Conservation (phyloP, 305 asterid species). For the Nicotiana rustica region DNA sequence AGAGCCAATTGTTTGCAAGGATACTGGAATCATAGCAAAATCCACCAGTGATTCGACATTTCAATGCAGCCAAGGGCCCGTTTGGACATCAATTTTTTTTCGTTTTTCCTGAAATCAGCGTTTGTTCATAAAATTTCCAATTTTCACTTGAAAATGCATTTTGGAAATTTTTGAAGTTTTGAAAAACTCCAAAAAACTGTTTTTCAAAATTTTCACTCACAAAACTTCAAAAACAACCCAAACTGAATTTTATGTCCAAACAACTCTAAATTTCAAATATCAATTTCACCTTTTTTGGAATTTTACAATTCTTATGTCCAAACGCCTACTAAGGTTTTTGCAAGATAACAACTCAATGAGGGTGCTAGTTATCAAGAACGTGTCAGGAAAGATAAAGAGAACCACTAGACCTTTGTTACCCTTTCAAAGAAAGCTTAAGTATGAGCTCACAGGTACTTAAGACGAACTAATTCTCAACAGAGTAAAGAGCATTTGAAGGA, state of each 20-base stretch:
- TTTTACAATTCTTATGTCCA: too few relatives aligned
- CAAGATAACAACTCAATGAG: neutral
- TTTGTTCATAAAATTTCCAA: too few relatives aligned
- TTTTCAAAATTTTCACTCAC: too few relatives aligned
- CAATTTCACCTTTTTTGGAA: too few relatives aligned
- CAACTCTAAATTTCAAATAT: too few relatives aligned
- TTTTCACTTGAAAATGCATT: too few relatives aligned
- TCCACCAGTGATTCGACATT: neutral
- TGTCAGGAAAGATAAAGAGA: neutral
- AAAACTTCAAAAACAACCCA: too few relatives aligned
- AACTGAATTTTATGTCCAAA: too few relatives aligned
- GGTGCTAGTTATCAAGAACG: conserved; percentile 1
- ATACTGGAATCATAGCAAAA: neutral
- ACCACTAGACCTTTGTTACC: neutral
- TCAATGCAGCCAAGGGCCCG: neutral
- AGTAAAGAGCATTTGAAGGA: neutral
- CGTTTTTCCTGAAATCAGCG: too few relatives aligned
- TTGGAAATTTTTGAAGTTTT: too few relatives aligned
- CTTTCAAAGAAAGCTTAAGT: neutral
- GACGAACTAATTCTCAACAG: neutral
- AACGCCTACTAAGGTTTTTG: neutral
- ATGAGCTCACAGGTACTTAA: neutral
- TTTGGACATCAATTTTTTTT: too few relatives aligned
- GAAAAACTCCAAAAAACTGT: too few relatives aligned
- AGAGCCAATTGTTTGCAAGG: neutral